These are phyloP conservation scores for Dioscorea alata DNA, from an alignment of 106 monocot genomes.

Conservation along the genomic window DNA sequence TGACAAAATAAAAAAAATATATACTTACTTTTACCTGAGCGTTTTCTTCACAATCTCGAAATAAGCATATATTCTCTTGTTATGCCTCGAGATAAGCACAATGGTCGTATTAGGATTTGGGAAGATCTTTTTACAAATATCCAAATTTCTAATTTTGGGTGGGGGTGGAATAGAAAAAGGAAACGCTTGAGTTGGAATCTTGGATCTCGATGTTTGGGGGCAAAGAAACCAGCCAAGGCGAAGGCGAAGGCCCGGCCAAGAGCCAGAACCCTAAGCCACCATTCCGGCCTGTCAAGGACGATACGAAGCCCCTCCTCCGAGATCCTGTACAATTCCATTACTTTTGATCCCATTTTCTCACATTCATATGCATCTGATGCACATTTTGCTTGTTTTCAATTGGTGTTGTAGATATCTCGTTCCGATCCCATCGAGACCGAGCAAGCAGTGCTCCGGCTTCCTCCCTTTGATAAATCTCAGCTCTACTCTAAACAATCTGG, in stretches of 20 bases:
- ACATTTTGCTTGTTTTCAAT: neutral
- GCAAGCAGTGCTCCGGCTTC: conserved; percentile 73
- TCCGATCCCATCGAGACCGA: conserved; percentile 82
- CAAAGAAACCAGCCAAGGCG: neutral
- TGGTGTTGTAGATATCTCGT: conserved; percentile 53
- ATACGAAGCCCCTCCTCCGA: conserved; percentile 80
- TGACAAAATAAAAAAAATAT: no score
- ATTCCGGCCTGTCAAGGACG: conserved; percentile 62
- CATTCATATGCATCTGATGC: neutral
- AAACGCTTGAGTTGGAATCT: no score
- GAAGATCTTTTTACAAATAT: no score
- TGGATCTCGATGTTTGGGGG: no score
- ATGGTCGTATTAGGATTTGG: no score
- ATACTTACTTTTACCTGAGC: no score
- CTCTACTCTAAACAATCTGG: neutral
- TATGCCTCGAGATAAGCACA: no score
- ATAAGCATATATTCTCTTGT: no score
- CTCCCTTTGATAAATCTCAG: conserved; percentile 26
- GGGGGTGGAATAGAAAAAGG: no score
- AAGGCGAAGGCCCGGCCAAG: neutral
- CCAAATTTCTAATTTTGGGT: no score
- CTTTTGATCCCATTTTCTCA: neutral
- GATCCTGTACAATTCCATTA: conserved; percentile 50
- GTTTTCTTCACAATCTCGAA: no score
- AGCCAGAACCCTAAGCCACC: conserved; percentile 40